A percentile compares a stretch with the other conserved stretches of the same genome.
Conservation (phyloP, 768 basidiomycete species). For the Melanogaster broomeanus region DNA sequence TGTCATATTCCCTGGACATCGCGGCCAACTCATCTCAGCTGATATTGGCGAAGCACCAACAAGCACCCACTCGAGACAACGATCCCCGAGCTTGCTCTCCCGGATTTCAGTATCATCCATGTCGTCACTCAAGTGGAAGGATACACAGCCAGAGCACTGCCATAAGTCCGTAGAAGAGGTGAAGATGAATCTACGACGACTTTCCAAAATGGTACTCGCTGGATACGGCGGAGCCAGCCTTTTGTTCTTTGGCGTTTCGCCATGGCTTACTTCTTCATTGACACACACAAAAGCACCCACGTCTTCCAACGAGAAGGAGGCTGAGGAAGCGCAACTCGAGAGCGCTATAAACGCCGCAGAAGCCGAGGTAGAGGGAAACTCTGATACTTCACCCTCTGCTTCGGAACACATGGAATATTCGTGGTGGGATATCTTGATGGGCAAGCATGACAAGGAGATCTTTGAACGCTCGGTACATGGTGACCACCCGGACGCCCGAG, state of each 20-base stretch:
- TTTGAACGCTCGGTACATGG: conserved; percentile 61
- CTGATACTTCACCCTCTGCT: conserved; percentile 31
- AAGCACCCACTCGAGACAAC: conserved; percentile 30
- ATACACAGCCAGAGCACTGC: conserved; percentile 20
- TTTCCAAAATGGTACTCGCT: conserved; percentile 82
- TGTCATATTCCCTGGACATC: conserved; percentile 61
- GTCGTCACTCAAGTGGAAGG: conserved; percentile 25
- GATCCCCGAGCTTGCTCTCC: conserved; percentile 28
- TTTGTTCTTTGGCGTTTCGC: conserved; percentile 74
- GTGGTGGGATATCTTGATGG: conserved; percentile 84
- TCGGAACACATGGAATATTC: conserved; percentile 48
- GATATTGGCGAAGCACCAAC: conserved; percentile 69
- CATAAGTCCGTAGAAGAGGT: conserved; percentile 48
- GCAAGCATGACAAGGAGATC: conserved; percentile 81
- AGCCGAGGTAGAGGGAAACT: conserved; percentile 50
- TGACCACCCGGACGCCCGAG: conserved; percentile 14
- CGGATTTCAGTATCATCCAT: conserved; percentile 29
- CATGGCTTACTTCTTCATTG: conserved; percentile 28
- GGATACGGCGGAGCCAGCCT: conserved; percentile 84
- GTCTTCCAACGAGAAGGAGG: conserved; percentile 41
- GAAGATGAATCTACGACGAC: conserved; percentile 69
- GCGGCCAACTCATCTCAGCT: conserved; percentile 77
- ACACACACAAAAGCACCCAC: conserved; percentile 26
- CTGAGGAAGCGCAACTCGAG: conserved; percentile 64
- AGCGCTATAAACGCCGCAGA: conserved; percentile 72